phyloP scores from a whole-genome alignment of 73 alveolate species.

The Diophrys sp. region DNA sequence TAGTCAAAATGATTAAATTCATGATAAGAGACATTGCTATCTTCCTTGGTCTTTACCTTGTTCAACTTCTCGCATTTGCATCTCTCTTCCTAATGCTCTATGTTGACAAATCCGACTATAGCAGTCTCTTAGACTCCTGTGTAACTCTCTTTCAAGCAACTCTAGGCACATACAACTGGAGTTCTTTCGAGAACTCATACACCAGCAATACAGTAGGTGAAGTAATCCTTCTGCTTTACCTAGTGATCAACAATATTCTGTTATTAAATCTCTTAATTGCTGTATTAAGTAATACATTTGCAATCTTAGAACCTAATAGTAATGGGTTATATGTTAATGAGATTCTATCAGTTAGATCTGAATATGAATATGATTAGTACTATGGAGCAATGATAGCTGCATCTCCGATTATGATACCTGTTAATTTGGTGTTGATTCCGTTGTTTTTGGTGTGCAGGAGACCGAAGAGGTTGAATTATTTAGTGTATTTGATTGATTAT shows the following conservation, averaged over 20 bases:
- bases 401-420: neutral
- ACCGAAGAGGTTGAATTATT: too few species aligned
- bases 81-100: slow-evolving; percentile 5
- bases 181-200: neutral
- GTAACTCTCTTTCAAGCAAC: slow-evolving; percentile 9
- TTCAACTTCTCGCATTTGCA: slow-evolving; percentile 8
- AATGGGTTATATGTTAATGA: slow-evolving; percentile 15
- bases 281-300: slow-evolving; percentile 14
- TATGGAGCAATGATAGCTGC: slow-evolving; percentile 15
- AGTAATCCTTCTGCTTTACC: neutral
- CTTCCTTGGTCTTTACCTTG: slow-evolving; percentile 6
- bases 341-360: slow-evolving; percentile 13
- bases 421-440: too few species aligned
- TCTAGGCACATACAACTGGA: slow-evolving; percentile 6
- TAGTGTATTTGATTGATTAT: too few species aligned
- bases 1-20: slow-evolving; percentile 24
- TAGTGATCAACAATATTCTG: slow-evolving; percentile 17
- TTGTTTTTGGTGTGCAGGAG: too few species aligned
- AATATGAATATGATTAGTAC: slow-evolving; percentile 14
- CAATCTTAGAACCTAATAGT: slow-evolving; percentile 8
- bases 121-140: neutral
- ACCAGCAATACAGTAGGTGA: slow-evolving; percentile 11
- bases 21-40: slow-evolving; percentile 21
- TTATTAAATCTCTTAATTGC: slow-evolving; percentile 24
- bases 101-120: neutral